Evolutionary conservation across 2,329 filamentous ascomycete species (phyloP), one percentile per base, ranked within the genome.

Genomic region (Xylaria sp.): DNA sequence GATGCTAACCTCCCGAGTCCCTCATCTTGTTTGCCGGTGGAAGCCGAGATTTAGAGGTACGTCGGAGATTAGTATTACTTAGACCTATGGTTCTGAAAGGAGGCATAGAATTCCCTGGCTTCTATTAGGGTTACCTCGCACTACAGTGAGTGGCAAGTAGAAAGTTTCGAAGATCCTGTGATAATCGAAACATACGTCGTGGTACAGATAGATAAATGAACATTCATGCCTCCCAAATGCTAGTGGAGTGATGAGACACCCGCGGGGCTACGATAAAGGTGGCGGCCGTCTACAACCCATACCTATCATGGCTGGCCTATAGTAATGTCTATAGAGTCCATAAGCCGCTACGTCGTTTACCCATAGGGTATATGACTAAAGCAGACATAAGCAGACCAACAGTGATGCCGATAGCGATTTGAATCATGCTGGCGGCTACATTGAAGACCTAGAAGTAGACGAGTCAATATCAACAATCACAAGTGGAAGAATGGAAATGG

Each of bases 341-440:
- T 56, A 89, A 71, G 1, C 86, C 86, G 70, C 86, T 88, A 64
- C 87, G 81, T 70, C 85, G 81, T 79, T 89, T 89, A 12, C 87
- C 86, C 39, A 88, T 77, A 0, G 86, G 86, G 73, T 88, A 88
- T 14, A 88, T 82, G 64, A 88, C 80, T 54, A 88, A 74, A 6
- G 85, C 85, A 62, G 86, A 87, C 74, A 88, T 79, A 67, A 86
- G 88, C 30, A 90, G 73, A 12, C 88, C 88, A 2, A 89, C 87
- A n/a, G 86, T 88, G 67, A 89, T 87, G 42, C 87, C 86, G 64
- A 89, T 88, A 5, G 87, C 85, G 1, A 89, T 85, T 75, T 90
- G 86, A 21, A 90, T 85, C 62, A 89, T 87, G 67, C 84, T 86
- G 47, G 86, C 82, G 32, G 88, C 78, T 4, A 89, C 85, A 8